A percentile compares a stretch with the other conserved stretches of the same genome.
Conservation (phyloP, 2,329 filamentous ascomycete genomes). For the Aspergillus phoenicis region DNA sequence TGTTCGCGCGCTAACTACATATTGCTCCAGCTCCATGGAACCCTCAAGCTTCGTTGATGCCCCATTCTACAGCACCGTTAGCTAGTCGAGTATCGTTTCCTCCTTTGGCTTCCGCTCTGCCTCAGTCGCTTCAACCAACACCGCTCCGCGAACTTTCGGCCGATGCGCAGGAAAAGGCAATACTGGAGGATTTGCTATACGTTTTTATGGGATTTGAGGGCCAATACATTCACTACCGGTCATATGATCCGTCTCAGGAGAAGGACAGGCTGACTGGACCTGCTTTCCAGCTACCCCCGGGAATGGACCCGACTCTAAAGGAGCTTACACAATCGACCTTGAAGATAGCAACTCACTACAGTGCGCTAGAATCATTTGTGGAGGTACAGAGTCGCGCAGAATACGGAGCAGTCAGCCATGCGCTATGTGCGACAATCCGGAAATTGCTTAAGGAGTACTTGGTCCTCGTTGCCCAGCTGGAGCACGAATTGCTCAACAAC, state of each 20-base stretch:
- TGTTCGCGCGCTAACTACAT: conserved; percentile 20
- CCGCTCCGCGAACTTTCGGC: conserved; percentile 71
- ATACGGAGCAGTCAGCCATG: conserved; percentile 93
- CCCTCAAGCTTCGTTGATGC: conserved; percentile 74
- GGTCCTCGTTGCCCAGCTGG: conserved; percentile 87
- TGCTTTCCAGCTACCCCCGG: conserved; percentile 74
- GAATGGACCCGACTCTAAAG: conserved; percentile 85
- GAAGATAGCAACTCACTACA: conserved; percentile 91
- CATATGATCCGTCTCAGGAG: conserved; percentile 81
- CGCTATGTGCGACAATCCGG: conserved; percentile 90
- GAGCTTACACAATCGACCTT: conserved; percentile 88
- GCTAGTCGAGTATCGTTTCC: conserved; percentile 67
- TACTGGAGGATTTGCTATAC: conserved; percentile 88
- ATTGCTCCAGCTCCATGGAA: conserved; percentile 63
- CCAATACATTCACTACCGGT: conserved; percentile 87
- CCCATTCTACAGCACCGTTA: conserved; percentile 70
- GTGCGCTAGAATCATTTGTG: conserved; percentile 86
- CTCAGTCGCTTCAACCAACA: conserved; percentile 67
- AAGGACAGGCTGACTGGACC: conserved; percentile 85
- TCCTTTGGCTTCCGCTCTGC: conserved; percentile 66
- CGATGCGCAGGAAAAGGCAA: conserved; percentile 80
- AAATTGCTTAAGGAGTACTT: conserved; percentile 92
- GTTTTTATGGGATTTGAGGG: conserved; percentile 98
- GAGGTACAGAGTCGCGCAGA: conserved; percentile 92
- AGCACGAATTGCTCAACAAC: conserved; percentile 89